Base-by-base conservation (phyloP, 352 stramenopile species). In the Phytopythium oedochilum region DNA sequence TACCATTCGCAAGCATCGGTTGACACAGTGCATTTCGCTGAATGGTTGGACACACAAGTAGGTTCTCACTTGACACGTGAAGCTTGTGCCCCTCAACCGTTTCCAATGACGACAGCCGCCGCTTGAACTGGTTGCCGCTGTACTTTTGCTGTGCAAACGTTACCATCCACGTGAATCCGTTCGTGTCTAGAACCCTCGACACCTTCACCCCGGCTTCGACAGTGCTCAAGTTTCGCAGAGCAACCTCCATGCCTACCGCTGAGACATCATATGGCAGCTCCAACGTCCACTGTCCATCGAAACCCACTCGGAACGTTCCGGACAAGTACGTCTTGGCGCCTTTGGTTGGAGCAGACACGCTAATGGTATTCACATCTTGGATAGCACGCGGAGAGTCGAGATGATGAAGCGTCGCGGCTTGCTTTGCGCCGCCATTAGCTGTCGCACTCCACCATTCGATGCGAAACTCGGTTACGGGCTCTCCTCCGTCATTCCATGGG, bases 251-350 rank as follows among this genome's bases (percentile, higher is more conserved):
- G 14, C 83, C 73, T 12, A 82, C 61, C 9, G 89, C 92, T 6
- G 85, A 96, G 23, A 86, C 71, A 64, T 98, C 88, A 62, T 86
- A 87, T 32, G 72, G 67, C 17, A 99, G 61, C 57, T 97, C 85
- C 20, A 69, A 65, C 3, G 86, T 98, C 55, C 73, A 91, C 36
- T 96, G 77, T 11, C 79, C 83, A 50, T 90, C 85, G 63, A 96
- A 98, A 1, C 66, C 73, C 20, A 99, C 64, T 5, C 83, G 85
- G 71, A 98, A 99, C 22, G 87, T 89, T 3, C 85, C 85, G 1
- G 68, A 71, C 0, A 93, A 54, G 49, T 68, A 82, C 14, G 49
- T 75, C 25, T 78, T 69, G 1, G 66, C 18, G 5, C 80, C 78
- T 2, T 64, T 53, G 0, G 57, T 82, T 9, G 85, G 83, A 39